These are phyloP conservation scores for Heterobasidion annosum DNA, from an alignment of 1,284 basidiomycete species.

Conservation along the genomic window DNA sequence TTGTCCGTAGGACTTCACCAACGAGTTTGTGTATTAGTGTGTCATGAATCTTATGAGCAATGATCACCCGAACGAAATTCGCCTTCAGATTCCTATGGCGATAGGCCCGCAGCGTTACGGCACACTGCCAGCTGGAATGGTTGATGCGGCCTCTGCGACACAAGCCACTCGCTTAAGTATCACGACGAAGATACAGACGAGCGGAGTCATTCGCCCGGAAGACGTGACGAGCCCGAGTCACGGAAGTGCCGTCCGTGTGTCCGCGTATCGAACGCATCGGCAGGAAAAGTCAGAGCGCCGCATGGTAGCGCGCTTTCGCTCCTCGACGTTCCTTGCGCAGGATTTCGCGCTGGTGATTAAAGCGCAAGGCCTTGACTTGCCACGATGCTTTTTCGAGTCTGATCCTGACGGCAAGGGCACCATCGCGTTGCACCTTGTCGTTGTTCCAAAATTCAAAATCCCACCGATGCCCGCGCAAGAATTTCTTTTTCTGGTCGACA, in stretches of 20 bases:
- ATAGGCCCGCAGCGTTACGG: slow-evolving; percentile 43
- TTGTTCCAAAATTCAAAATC: slow-evolving; percentile 40
- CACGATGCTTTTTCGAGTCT: slow-evolving; percentile 46
- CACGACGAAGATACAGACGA: slow-evolving; percentile 35
- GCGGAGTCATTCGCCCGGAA: slow-evolving; percentile 24
- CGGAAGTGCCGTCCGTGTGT: slow-evolving; percentile 15
- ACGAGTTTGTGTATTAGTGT: slow-evolving; percentile 19
- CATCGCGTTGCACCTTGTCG: slow-evolving; percentile 39
- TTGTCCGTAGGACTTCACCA: no score
- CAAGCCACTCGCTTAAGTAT: slow-evolving; percentile 29
- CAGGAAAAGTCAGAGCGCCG: slow-evolving; percentile 29
- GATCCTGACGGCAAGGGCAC: slow-evolving; percentile 19
- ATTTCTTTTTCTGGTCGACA: slow-evolving; percentile 38
- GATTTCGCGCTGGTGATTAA: slow-evolving; percentile 40
- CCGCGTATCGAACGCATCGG: slow-evolving; percentile 22
- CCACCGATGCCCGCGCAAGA: slow-evolving; percentile 28
- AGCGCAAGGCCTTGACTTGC: slow-evolving; percentile 35
- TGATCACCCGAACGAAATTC: slow-evolving; percentile 33
- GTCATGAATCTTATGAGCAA: slow-evolving; percentile 35
- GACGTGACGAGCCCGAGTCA: slow-evolving; percentile 33
- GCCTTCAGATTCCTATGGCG: slow-evolving; percentile 40
- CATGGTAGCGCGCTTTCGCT: slow-evolving; percentile 26
- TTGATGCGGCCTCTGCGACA: slow-evolving; percentile 20
- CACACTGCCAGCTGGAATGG: slow-evolving; percentile 24
- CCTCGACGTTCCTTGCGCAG: slow-evolving; percentile 26